Evolutionary conservation across 2,329 filamentous ascomycete genomes (phyloP).

Genomic region (Rosellinia necatrix): DNA sequence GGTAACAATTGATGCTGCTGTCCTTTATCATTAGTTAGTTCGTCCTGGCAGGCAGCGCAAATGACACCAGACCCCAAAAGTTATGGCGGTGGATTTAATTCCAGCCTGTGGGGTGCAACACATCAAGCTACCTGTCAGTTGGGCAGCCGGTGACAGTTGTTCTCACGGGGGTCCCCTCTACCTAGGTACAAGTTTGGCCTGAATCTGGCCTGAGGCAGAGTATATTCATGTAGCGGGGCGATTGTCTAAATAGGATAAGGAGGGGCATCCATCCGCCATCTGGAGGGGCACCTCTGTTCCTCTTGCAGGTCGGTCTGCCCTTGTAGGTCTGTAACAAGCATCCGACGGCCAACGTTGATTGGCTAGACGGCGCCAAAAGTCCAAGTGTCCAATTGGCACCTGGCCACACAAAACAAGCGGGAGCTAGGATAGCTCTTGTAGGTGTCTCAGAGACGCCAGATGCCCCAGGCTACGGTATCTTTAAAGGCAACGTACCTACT

Average conservation of each 20-base stretch:
- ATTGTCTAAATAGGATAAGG: too few species aligned
- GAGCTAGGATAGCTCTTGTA: too few species aligned
- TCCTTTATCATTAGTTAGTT: slow-evolving; percentile 23
- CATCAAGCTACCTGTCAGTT: neutral
- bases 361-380: slow-evolving; percentile 23
- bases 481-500: slow-evolving; percentile 11
- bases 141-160: slow-evolving; percentile 22
- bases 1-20: slow-evolving; percentile 26
- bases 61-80: slow-evolving; percentile 30
- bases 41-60: slow-evolving; percentile 13
- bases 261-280: too few species aligned
- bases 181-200: slow-evolving; percentile 17
- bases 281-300: too few species aligned
- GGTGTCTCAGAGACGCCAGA: neutral
- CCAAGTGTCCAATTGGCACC: slow-evolving; percentile 34
- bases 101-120: slow-evolving; percentile 28
- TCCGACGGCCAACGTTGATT: slow-evolving; percentile 19
- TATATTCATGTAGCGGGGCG: too few species aligned
- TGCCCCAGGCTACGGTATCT: neutral
- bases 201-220: too few species aligned
- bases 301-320: too few species aligned
- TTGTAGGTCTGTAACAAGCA: too few species aligned
- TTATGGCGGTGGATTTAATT: slow-evolving; percentile 31
- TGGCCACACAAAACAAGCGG: slow-evolving; percentile 22
- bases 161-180: neutral